Conservation (phyloP, 139 green algal genomes). For the Picochlorum sp. region DNA sequence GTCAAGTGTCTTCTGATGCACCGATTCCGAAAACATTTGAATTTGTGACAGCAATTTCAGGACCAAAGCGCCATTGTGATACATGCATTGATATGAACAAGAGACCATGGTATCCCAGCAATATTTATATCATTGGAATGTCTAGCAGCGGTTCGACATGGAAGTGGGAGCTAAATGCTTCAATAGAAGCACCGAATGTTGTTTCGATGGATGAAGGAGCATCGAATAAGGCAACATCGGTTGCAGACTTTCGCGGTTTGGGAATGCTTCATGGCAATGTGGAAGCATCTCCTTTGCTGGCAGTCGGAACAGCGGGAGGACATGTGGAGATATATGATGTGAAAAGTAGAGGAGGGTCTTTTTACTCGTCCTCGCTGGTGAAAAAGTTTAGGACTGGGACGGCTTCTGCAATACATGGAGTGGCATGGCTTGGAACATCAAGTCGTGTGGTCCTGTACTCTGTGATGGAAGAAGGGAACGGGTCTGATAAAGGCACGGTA, state of each 20-base stretch:
- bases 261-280: background rate
- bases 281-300: background rate
- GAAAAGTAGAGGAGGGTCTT: background rate
- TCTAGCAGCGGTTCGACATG: background rate
- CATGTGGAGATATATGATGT: background rate
- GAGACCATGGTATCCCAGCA: background rate
- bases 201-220: background rate
- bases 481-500: background rate
- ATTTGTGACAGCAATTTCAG: background rate
- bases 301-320: background rate
- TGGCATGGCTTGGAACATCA: slow-evolving; percentile 62
- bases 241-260: background rate
- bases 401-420: slow-evolving; percentile 15
- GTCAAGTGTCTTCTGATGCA: background rate
- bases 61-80: background rate
- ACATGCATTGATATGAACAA: background rate
- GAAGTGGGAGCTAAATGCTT: background rate
- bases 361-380: background rate
- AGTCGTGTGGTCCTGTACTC: slow-evolving; percentile 30
- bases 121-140: slow-evolving; percentile 1
- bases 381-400: background rate
- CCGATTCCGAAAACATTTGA: slow-evolving; percentile 1
- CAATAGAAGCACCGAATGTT: background rate
- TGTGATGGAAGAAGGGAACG: slow-evolving; percentile 48
- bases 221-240: background rate